These are phyloP conservation scores for Fusarium begoniae DNA, from an alignment of 2,329 filamentous ascomycete species.

Conservation along the genomic window DNA sequence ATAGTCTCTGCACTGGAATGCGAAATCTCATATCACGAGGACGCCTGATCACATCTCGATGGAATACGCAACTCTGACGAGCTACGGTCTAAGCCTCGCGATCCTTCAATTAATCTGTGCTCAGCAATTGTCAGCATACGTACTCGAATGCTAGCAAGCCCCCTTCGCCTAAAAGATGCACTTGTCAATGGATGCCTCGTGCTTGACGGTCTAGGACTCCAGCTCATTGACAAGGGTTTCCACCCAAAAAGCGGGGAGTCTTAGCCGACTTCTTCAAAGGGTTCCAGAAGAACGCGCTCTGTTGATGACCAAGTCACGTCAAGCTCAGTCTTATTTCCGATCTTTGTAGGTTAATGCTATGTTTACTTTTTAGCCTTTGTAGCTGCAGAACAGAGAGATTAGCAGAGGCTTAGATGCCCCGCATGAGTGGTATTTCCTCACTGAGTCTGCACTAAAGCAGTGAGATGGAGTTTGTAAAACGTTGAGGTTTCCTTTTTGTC, in stretches of 20 bases:
- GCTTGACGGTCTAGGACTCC: slow-evolving; percentile 1
- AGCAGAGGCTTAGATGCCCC: not conserved
- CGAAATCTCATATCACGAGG: not conserved
- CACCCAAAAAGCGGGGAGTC: slow-evolving; percentile 25
- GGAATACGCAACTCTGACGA: slow-evolving; percentile 9
- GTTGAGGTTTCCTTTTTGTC: not conserved
- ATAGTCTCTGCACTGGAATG: slow-evolving; percentile 17
- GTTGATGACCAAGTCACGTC: not conserved
- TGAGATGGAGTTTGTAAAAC: not conserved
- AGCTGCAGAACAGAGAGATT: slow-evolving; percentile 12
- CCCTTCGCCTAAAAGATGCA: slow-evolving; percentile 9
- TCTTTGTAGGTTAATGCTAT: not conserved
- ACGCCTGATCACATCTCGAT: not conserved
- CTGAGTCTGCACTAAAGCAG: slow-evolving; percentile 1
- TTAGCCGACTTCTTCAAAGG: slow-evolving; percentile 12
- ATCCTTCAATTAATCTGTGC: slow-evolving; percentile 9
- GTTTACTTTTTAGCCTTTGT: slow-evolving; percentile 15
- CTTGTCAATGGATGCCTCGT: slow-evolving; percentile 19
- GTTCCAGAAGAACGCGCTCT: slow-evolving; percentile 27
- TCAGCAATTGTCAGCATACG: slow-evolving; percentile 9
- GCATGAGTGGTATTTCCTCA: slow-evolving; percentile 10
- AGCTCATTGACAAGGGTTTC: slow-evolving; percentile 16
- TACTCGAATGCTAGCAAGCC: slow-evolving; percentile 13
- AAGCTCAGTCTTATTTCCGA: slow-evolving; percentile 8
- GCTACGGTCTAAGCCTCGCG: slow-evolving; percentile 6